Evolutionary conservation across 2,329 filamentous ascomycete species (phyloP).

Genomic region (Clonostachys solani): DNA sequence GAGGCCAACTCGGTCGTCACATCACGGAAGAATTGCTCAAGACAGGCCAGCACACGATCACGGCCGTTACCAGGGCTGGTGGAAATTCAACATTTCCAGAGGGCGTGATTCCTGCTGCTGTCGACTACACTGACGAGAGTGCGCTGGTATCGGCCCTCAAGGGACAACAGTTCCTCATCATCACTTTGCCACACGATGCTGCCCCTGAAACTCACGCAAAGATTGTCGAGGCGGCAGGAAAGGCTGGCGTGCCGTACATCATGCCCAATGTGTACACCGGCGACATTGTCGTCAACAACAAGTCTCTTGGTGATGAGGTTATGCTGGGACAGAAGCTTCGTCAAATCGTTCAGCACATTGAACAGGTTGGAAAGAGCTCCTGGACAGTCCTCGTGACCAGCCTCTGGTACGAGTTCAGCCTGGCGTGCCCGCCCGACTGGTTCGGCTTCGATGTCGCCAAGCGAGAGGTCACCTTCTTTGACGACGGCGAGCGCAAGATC

Average conservation of each 20-base stretch:
- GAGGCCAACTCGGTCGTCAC: conserved; percentile 31
- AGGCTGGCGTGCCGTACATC: conserved; percentile 49
- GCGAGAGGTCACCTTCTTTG: conserved; percentile 37
- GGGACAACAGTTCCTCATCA: conserved; percentile 53
- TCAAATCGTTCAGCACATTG: too few species aligned
- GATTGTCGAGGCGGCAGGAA: conserved; percentile 48
- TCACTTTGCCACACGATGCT: conserved; percentile 41
- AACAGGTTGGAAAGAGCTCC: too few species aligned
- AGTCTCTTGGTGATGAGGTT: too few species aligned
- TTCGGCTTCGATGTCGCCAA: conserved; percentile 45
- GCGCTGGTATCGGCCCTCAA: conserved; percentile 43
- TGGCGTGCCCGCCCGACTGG: conserved; percentile 25
- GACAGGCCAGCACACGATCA: conserved; percentile 43
- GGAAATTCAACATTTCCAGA: conserved; percentile 35
- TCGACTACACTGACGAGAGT: conserved; percentile 38
- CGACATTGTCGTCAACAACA: conserved; percentile 28
- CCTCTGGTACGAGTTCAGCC: conserved; percentile 50
- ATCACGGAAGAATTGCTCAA: conserved; percentile 34
- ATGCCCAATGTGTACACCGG: conserved; percentile 47
- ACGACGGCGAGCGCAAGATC: conserved; percentile 52
- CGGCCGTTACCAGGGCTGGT: conserved; percentile 41
- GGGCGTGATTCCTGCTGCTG: conserved; percentile 30
- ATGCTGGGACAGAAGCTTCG: too few species aligned
- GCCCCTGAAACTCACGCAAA: conserved; percentile 39
- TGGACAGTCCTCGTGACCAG: conserved; percentile 47